phyloP scores from a whole-genome alignment of 139 green algal genomes.

The Tetradesmus lagerheimii region DNA sequence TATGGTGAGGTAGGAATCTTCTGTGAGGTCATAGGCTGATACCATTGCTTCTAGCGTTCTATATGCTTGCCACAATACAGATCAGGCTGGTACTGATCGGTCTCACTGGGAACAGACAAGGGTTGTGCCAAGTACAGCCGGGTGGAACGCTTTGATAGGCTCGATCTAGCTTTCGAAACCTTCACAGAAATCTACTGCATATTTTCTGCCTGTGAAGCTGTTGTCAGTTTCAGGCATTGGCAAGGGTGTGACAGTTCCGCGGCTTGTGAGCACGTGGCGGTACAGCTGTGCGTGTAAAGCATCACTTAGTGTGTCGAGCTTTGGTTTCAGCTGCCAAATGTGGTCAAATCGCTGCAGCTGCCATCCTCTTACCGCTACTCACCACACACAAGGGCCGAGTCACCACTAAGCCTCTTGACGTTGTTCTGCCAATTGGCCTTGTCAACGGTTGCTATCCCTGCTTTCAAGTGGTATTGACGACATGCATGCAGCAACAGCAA shows the following conservation, averaged over 20 bases:
- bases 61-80: not conserved
- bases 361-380: not conserved
- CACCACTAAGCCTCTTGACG: not conserved
- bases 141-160: not conserved
- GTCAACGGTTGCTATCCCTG: not conserved
- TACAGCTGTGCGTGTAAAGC: not conserved
- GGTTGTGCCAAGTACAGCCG: not conserved
- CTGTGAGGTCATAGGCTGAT: slow-evolving; percentile 7
- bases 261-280: not conserved
- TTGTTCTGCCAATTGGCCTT: not conserved
- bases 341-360: not conserved
- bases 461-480: not conserved
- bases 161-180: not conserved
- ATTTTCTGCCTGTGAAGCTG: not conserved
- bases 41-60: not conserved
- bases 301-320: not conserved
- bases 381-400: not conserved
- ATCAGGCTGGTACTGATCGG: not conserved
- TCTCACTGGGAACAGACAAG: not conserved
- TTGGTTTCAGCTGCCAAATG: no score
- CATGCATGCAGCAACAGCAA: not conserved
- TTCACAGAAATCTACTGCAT: no score
- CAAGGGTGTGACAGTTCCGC: not conserved
- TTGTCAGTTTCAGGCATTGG: slow-evolving; percentile 1
- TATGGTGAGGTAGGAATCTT: slow-evolving; percentile 58